Conservation (phyloP, 495 filamentous ascomycete genomes). For the Aspergillus asperescens region DNA sequence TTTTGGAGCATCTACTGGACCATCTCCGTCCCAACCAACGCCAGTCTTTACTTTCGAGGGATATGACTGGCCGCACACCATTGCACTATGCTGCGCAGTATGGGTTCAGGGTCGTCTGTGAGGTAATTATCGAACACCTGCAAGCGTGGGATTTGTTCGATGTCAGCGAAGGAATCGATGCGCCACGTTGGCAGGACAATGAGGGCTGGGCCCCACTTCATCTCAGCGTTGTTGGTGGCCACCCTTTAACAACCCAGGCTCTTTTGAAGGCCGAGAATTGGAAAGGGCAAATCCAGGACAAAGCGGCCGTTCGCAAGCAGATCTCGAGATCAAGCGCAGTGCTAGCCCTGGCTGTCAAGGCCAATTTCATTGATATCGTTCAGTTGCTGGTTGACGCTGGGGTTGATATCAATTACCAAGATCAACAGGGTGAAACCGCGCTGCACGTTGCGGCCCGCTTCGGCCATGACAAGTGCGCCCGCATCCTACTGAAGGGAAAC, state of each 20-base stretch:
- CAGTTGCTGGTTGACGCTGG: slow-evolving; percentile 82
- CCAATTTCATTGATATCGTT: slow-evolving; percentile 78
- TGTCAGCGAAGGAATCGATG: slow-evolving; percentile 77
- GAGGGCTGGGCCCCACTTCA: slow-evolving; percentile 91
- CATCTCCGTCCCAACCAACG: slow-evolving; percentile 64
- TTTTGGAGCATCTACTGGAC: slow-evolving; percentile 70
- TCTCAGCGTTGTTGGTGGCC: slow-evolving; percentile 85
- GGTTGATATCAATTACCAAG: slow-evolving; percentile 90
- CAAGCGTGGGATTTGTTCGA: slow-evolving; percentile 85
- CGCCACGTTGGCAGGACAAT: slow-evolving; percentile 78
- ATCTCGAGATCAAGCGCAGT: slow-evolving; percentile 86
- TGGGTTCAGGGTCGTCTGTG: slow-evolving; percentile 80
- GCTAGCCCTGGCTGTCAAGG: slow-evolving; percentile 77
- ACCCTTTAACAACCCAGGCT: slow-evolving; percentile 74
- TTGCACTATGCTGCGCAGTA: slow-evolving; percentile 96
- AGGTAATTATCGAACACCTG: slow-evolving; percentile 83
- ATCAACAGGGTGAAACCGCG: slow-evolving; percentile 87
- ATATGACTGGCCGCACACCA: slow-evolving; percentile 78
- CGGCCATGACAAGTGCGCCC: slow-evolving; percentile 74
- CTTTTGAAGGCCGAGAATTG: slow-evolving; percentile 77
- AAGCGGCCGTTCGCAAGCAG: slow-evolving; percentile 56
- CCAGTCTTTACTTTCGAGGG: slow-evolving; percentile 58
- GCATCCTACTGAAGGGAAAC: slow-evolving; percentile 64
- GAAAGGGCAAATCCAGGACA: slow-evolving; percentile 52
- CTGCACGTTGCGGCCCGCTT: slow-evolving; percentile 89